Base-by-base conservation (phyloP, 805 yeast species). In the Suhomyces xylopsoci region DNA sequence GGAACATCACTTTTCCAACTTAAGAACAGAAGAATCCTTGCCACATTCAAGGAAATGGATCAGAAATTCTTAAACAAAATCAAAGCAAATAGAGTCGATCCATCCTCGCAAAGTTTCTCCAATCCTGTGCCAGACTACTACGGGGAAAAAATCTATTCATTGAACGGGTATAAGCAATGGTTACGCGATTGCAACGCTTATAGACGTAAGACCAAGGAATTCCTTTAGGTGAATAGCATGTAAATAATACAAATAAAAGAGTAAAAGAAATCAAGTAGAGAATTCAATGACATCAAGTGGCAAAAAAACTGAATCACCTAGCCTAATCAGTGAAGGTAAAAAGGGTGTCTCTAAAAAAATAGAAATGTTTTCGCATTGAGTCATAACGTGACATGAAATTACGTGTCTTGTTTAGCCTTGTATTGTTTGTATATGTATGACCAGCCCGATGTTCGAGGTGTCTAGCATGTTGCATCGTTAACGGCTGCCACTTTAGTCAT, bases 81-180 rank as follows among this genome's bases (percentile, higher is more conserved):
- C 57, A 82, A 81, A 60, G 77, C 77, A 53, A 87, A 90, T 70
- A 80, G 99, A 63, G 97, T 92, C 28, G 96, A 94, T 73, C 97
- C 99, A 19, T 81, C 92, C 17, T 83, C 88, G 52, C 97, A 92
- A 73, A 83, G 91, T 63, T 87, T 91, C 71, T 81, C 88, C 51
- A 94, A 93, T 71, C 98, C 98, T 12, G 96, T 94, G 46, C 97
- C 97, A n/a, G 99, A 94, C 70, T 94, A 91, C 73, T 94, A 94
- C 67, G 99, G 99, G 41, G 99, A 94, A 73, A 89, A 89, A 70
- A 92, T 94, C 56, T 90, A 90, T 50, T 87, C 96, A 50, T 71
- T 93, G 64, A 82, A 82, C 60, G 92, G 84, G 58, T 94, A 94
- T 73, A 88, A 91, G 73, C 94, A 89, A 69, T 94, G 99, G 99